Percentiles rank a stretch among this genome's conserved stretches.
Evolutionary conservation across 305 asterid genomes (phyloP).

Genomic region (Coffea humblotiana): DNA sequence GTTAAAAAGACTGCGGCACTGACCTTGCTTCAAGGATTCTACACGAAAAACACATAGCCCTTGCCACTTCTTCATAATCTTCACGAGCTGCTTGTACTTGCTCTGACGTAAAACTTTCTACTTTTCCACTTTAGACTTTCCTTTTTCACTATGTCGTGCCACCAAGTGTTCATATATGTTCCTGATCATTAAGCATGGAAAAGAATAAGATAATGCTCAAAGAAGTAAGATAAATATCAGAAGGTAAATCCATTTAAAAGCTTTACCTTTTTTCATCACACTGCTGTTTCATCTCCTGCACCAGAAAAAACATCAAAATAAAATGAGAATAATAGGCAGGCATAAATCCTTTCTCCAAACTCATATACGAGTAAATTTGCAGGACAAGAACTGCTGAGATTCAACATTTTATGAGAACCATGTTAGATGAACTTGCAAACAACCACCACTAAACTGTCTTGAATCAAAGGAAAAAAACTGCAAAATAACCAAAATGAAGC

Average conservation of each 20-base stretch:
- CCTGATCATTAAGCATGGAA: conserved; percentile 44
- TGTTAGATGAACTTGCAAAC: neutral
- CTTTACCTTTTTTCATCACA: conserved; percentile 88
- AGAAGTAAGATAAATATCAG: conserved; percentile 9
- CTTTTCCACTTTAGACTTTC: conserved; percentile 73
- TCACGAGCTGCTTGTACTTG: conserved; percentile 81
- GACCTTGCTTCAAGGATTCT: conserved; percentile 95
- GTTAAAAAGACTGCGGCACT: conserved; percentile 82
- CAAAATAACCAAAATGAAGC: conserved; percentile 4
- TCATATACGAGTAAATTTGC: neutral
- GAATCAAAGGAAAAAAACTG: neutral
- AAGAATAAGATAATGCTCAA: neutral
- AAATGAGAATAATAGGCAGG: conserved; percentile 14
- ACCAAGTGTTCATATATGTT: conserved; percentile 78
- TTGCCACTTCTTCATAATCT: conserved; percentile 82
- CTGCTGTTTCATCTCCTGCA: conserved; percentile 97
- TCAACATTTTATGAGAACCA: neutral
- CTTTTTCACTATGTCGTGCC: conserved; percentile 65
- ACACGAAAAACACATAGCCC: conserved; percentile 88
- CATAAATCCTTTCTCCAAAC: neutral
- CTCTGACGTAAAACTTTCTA: conserved; percentile 68
- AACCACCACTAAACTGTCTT: neutral
- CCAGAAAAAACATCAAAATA: conserved; percentile 31
- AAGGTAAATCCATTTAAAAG: neutral
- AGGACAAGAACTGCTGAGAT: neutral